Percentiles rank a stretch among this genome's conserved stretches.
Conservation (phyloP, 1,284 basidiomycete species). For the Ustilago nuda region DNA sequence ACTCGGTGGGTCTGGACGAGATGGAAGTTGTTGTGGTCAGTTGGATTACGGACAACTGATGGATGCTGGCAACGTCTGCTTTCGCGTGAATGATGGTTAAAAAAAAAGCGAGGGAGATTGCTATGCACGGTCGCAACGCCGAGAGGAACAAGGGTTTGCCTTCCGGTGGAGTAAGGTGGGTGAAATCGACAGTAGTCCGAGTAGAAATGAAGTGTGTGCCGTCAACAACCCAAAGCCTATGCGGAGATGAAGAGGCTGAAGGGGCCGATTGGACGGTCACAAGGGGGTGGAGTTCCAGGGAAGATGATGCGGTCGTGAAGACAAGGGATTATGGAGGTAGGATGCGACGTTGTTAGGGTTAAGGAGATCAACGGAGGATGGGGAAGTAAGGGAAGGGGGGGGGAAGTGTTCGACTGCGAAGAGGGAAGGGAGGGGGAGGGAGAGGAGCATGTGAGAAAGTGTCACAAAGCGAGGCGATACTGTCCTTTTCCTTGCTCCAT, state of each 20-base stretch:
- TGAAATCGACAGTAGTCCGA: neutral
- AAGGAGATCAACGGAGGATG: neutral
- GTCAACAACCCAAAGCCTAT: slow-evolving; percentile 2
- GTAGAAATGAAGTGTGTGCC: neutral
- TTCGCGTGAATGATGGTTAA: neutral
- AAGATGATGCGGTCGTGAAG: neutral
- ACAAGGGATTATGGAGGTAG: neutral
- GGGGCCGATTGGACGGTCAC: neutral
- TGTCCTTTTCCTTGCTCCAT: too few relatives aligned
- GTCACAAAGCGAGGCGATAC: too few relatives aligned
- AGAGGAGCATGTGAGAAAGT: too few relatives aligned
- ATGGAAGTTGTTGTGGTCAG: neutral
- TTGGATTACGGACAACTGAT: neutral
- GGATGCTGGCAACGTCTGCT: neutral
- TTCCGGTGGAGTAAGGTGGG: slow-evolving; percentile 1
- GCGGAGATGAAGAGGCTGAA: neutral
- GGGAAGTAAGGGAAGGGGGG: too few relatives aligned
- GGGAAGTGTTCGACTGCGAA: too few relatives aligned
- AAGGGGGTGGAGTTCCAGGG: neutral
- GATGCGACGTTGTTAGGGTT: neutral
- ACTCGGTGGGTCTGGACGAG: neutral
- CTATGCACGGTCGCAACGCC: too few relatives aligned
- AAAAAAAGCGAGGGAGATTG: too few relatives aligned
- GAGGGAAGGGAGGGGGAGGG: too few relatives aligned
- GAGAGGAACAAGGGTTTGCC: neutral